A percentile compares a stretch with the other conserved stretches of the same genome.
These are phyloP conservation scores for Ceratocystis eucalypticola DNA, from an alignment of 2,329 filamentous ascomycete species.

Conservation along the genomic window DNA sequence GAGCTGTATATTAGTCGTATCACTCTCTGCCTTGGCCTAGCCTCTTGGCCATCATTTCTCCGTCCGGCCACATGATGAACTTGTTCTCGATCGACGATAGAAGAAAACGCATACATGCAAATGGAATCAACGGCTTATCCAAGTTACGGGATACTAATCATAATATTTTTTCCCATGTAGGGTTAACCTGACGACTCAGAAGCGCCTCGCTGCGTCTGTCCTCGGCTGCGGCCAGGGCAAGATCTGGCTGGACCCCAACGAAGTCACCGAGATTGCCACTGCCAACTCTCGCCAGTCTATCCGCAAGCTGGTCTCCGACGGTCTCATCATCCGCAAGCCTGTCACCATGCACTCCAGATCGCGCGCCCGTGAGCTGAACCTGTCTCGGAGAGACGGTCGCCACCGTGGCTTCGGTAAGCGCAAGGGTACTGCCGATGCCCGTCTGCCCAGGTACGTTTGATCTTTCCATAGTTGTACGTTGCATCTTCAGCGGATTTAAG, in stretches of 20 bases:
- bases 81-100: not conserved
- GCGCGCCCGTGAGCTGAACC: slow-evolving; percentile 88
- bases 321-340: slow-evolving; percentile 99
- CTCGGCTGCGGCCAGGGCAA: slow-evolving; percentile 99
- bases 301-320: slow-evolving; percentile 99
- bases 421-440: slow-evolving; percentile 99
- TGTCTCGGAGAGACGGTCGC: slow-evolving; percentile 85
- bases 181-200: slow-evolving; percentile 99
- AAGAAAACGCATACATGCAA: not conserved
- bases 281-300: slow-evolving; percentile 99
- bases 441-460: slow-evolving; percentile 81
- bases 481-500: not conserved
- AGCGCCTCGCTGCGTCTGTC: slow-evolving; percentile 97
- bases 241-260: slow-evolving; percentile 99
- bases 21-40: not conserved
- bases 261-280: slow-evolving; percentile 98
- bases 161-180: slow-evolving; percentile 34
- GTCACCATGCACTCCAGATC: slow-evolving; percentile 99
- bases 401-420: slow-evolving; percentile 99
- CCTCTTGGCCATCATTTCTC: not conserved
- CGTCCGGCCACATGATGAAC: not conserved
- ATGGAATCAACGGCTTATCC: not conserved
- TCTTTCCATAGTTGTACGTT: not conserved
- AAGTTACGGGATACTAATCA: slow-evolving; percentile 14
- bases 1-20: not conserved